A percentile compares a stretch with the other conserved stretches of the same genome.
Evolutionary conservation across 352 stramenopile species (phyloP).

Genomic region (Lagenidium sp.): DNA sequence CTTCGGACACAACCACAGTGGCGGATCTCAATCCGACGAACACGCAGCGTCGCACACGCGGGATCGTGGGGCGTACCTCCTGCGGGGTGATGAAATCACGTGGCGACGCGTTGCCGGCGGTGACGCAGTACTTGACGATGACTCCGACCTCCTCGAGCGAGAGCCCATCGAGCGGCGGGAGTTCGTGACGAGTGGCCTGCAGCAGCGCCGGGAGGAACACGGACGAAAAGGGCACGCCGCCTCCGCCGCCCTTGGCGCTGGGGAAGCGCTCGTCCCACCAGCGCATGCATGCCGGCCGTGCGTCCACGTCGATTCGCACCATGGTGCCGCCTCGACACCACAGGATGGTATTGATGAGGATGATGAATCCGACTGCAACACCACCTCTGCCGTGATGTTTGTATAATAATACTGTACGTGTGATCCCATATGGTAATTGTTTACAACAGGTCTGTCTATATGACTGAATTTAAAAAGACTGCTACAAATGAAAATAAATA

Average conservation of each 20-base stretch:
- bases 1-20: slow-evolving; percentile 11
- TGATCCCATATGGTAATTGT: no score
- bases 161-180: slow-evolving; percentile 21
- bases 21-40: neutral
- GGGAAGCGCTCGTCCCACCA: slow-evolving; percentile 18
- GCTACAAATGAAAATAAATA: no score
- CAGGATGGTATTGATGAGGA: neutral
- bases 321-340: slow-evolving; percentile 1
- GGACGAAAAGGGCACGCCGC: slow-evolving; percentile 21
- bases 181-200: slow-evolving; percentile 21
- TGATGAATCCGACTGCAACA: neutral
- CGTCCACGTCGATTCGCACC: slow-evolving; percentile 2
- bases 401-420: slow-evolving; percentile 8
- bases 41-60: neutral
- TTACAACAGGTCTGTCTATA: no score
- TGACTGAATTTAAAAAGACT: no score
- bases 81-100: slow-evolving; percentile 30
- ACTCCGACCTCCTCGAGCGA: slow-evolving; percentile 52
- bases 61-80: slow-evolving; percentile 17
- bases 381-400: slow-evolving; percentile 9
- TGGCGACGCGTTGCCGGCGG: slow-evolving; percentile 26
- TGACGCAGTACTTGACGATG: slow-evolving; percentile 46
- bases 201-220: slow-evolving; percentile 49
- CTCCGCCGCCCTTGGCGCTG: neutral
- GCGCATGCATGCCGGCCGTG: slow-evolving; percentile 1